Conservation (phyloP, 352 stramenopile genomes). For the Saprolegnia diclina region DNA sequence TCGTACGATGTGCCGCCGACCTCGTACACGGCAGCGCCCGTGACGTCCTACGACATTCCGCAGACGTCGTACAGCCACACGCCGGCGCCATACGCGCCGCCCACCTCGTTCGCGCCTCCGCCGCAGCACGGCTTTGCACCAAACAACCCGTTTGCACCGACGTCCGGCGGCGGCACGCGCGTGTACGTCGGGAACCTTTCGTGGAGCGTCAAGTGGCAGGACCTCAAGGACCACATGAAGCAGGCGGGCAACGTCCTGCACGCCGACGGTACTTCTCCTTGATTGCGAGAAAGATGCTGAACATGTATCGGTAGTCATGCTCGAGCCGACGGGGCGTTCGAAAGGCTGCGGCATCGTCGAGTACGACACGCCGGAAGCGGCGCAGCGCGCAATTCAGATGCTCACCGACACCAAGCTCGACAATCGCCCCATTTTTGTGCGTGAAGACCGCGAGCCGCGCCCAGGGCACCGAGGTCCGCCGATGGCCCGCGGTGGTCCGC, state of each 20-base stretch:
- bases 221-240: conserved; percentile 96
- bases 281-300: neutral
- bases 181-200: conserved; percentile 90
- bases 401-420: conserved; percentile 92
- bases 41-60: neutral
- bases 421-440: conserved; percentile 84
- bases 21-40: neutral
- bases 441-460: conserved; percentile 71
- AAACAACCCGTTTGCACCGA: conserved; percentile 8
- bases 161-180: conserved; percentile 40
- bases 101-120: neutral
- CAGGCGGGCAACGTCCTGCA: conserved; percentile 73
- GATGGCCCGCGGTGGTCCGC: neutral
- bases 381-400: conserved; percentile 76
- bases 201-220: conserved; percentile 91
- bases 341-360: conserved; percentile 86
- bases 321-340: conserved; percentile 79
- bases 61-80: neutral
- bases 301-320: conserved; percentile 43
- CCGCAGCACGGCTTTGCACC: neutral
- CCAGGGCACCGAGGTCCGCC: neutral
- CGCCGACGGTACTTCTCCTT: conserved; percentile 47
- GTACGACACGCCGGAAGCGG: conserved; percentile 61
- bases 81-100: neutral
- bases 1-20: neutral